Conservation (phyloP, 352 stramenopile genomes). For the Saprolegnia diclina region DNA sequence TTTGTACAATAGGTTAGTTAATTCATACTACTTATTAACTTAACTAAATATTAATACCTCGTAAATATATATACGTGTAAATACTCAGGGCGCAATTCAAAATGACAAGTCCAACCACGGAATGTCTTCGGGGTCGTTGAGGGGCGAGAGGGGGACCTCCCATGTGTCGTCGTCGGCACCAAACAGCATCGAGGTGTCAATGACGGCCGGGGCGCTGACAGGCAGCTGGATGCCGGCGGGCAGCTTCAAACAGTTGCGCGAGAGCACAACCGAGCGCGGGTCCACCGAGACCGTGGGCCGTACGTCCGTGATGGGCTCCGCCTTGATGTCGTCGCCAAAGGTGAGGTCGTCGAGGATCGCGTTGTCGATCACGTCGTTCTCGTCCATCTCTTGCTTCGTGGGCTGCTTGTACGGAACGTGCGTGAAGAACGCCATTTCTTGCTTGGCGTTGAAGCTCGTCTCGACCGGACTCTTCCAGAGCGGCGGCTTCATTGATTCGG, state of each 20-base stretch:
- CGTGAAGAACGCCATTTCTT: slow-evolving; percentile 1
- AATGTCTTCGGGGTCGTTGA: slow-evolving; percentile 81
- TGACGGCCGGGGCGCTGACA: not conserved
- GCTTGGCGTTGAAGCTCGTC: not conserved
- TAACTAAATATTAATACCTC: slow-evolving; percentile 25
- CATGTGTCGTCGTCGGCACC: slow-evolving; percentile 39
- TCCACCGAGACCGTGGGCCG: slow-evolving; percentile 32
- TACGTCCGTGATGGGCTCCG: slow-evolving; percentile 24
- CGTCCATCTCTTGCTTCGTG: slow-evolving; percentile 5
- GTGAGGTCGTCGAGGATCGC: slow-evolving; percentile 36
- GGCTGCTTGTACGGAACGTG: slow-evolving; percentile 7
- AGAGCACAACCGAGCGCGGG: slow-evolving; percentile 47
- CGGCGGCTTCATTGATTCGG: slow-evolving; percentile 12
- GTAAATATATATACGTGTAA: slow-evolving; percentile 24
- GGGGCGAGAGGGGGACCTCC: slow-evolving; percentile 72
- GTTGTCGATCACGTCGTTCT: slow-evolving; percentile 38
- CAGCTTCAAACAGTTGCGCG: slow-evolving; percentile 63
- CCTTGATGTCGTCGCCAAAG: slow-evolving; percentile 35
- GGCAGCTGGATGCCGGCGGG: slow-evolving; percentile 29
- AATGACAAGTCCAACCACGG: slow-evolving; percentile 81
- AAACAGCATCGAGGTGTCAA: slow-evolving; percentile 21
- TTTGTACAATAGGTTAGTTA: slow-evolving; percentile 11
- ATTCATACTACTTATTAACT: slow-evolving; percentile 17
- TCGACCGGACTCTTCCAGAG: slow-evolving; percentile 11
- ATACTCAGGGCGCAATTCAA: slow-evolving; percentile 34